phyloP scores from a whole-genome alignment of 805 yeast genomes.

The Candida alai region DNA sequence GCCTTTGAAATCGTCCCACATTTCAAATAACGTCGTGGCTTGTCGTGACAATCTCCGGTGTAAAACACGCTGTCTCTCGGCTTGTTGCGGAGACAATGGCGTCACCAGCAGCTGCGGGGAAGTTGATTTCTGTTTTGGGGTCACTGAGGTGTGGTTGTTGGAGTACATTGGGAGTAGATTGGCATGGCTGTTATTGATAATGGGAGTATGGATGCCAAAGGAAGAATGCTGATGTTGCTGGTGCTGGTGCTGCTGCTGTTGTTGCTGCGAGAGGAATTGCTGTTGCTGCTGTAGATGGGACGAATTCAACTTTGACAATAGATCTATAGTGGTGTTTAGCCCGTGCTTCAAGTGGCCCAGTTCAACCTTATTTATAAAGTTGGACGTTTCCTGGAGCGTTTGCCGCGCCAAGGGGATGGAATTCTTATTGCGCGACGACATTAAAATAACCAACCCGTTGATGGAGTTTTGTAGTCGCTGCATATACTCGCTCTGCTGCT shows the following conservation, averaged over 20 bases:
- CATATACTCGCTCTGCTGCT: constrained; percentile 14
- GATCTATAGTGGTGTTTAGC: constrained; percentile 15
- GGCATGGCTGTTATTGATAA: constrained; percentile 5
- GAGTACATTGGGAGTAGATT: no score
- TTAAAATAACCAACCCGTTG: constrained; percentile 12
- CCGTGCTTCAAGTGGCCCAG: constrained; percentile 13
- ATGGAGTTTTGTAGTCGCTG: constrained; percentile 15
- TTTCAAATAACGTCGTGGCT: constrained; percentile 25
- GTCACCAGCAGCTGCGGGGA: background rate
- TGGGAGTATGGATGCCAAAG: constrained; percentile 1
- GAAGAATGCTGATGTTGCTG: constrained; percentile 2
- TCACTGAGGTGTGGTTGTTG: background rate
- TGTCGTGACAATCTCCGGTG: constrained; percentile 24
- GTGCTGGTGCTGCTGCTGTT: constrained; percentile 1
- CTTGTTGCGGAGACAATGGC: constrained; percentile 11
- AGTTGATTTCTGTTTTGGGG: background rate
- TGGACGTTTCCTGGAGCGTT: constrained; percentile 12
- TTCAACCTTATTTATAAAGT: constrained; percentile 9
- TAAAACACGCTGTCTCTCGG: constrained; percentile 17
- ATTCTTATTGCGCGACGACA: constrained; percentile 12
- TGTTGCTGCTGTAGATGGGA: constrained; percentile 4
- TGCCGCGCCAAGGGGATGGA: constrained; percentile 14
- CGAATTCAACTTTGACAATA: constrained; percentile 14
- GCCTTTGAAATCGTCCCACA: constrained; percentile 33
- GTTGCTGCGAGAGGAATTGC: constrained; percentile 6